Evolutionary conservation across 1,284 basidiomycete species (phyloP).

Genomic region (Vanrija humicola): DNA sequence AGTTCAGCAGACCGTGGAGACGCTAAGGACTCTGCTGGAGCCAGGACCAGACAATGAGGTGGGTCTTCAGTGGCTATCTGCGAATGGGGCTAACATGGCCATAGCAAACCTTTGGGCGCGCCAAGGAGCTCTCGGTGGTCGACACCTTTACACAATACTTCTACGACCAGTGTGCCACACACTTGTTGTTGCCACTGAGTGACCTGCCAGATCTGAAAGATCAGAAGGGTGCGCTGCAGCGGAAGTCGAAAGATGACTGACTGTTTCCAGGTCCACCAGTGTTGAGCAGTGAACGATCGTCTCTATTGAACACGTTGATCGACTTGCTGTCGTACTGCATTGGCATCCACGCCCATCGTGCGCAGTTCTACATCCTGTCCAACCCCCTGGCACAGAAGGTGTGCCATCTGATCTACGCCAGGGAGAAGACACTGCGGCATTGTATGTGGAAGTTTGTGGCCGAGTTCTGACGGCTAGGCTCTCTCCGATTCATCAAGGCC

Average conservation of each 20-base stretch:
- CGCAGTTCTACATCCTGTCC: conserved; percentile 83
- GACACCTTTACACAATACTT: conserved; percentile 89
- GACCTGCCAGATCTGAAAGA: conserved; percentile 62
- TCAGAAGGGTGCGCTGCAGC: background rate
- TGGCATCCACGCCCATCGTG: conserved; percentile 80
- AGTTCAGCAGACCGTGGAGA: conserved; percentile 86
- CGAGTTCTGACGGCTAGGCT: conserved; percentile 55
- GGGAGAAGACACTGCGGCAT: conserved; percentile 86
- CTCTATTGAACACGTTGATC: conserved; percentile 75
- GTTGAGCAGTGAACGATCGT: conserved; percentile 45
- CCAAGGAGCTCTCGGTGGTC: conserved; percentile 48
- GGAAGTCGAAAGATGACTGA: background rate
- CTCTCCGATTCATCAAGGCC: conserved; percentile 85
- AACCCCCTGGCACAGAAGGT: conserved; percentile 68
- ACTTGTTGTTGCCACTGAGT: conserved; percentile 72
- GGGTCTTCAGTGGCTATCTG: conserved; percentile 14
- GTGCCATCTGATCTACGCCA: conserved; percentile 71
- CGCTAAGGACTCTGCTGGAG: conserved; percentile 80
- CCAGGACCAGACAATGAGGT: conserved; percentile 51
- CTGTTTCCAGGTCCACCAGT: background rate
- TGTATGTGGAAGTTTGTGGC: conserved; percentile 53
- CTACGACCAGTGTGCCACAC: conserved; percentile 69
- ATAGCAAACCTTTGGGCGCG: conserved; percentile 10
- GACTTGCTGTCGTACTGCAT: conserved; percentile 88
- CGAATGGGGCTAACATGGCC: background rate